Conservation (phyloP, 148 eudicot genomes). For the Diospyros lotus region DNA sequence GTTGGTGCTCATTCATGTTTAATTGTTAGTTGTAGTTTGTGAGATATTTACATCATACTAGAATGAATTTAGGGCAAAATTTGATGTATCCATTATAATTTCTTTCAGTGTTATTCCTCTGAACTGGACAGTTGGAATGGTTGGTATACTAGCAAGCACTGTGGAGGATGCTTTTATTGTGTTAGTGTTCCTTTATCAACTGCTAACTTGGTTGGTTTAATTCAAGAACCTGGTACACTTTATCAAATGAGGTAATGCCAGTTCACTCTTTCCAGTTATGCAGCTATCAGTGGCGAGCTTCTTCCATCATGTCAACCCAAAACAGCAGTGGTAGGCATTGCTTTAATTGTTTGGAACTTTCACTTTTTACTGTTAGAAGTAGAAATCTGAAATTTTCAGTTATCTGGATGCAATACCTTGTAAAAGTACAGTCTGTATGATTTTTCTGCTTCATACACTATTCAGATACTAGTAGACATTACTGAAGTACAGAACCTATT, state of each 20-base stretch:
- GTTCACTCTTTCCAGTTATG: constrained; percentile 56
- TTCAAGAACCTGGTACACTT: not conserved
- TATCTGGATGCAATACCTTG: not conserved
- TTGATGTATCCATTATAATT: not conserved
- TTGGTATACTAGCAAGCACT: constrained; percentile 84
- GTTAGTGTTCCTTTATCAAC: constrained; percentile 35
- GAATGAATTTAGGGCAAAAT: not conserved
- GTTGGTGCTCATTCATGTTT: constrained; percentile 29
- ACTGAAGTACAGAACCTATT: not conserved
- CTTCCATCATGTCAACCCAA: constrained; percentile 29
- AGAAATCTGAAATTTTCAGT: not conserved
- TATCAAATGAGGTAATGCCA: not conserved
- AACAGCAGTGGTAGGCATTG: constrained; percentile 22
- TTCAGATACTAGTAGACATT: not conserved
- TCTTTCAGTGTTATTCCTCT: constrained; percentile 71
- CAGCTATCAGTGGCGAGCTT: constrained; percentile 66
- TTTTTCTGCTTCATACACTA: not conserved
- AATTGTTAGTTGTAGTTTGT: too few relatives aligned
- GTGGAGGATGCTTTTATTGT: constrained; percentile 83
- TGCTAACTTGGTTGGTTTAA: not conserved
- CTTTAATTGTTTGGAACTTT: not conserved
- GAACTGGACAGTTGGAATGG: constrained; percentile 96
- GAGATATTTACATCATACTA: not conserved
- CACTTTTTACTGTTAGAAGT: not conserved
- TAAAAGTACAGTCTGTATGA: not conserved